Evolutionary conservation across 805 yeast species (phyloP).

Genomic region (Teunomyces stri): DNA sequence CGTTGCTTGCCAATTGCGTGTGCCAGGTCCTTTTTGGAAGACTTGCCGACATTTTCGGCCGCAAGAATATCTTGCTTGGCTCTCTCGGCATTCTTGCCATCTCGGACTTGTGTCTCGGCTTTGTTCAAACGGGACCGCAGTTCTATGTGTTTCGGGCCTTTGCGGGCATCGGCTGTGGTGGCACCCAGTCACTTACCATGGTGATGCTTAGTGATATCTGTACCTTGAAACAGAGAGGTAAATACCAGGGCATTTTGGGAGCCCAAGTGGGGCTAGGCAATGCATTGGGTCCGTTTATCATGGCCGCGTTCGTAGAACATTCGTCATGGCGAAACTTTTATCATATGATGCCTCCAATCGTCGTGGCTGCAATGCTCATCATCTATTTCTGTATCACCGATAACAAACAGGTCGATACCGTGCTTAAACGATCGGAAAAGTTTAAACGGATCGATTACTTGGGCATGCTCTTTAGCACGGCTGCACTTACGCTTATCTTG

Average conservation of each 20-base stretch:
- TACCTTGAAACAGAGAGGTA: constrained; percentile 50
- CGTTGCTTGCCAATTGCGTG: constrained; percentile 65
- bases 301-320: constrained; percentile 19
- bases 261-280: constrained; percentile 22
- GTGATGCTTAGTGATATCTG: constrained; percentile 57
- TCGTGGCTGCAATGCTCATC: constrained; percentile 13
- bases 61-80: constrained; percentile 43
- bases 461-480: constrained; percentile 12
- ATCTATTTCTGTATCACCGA: constrained; percentile 13
- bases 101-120: constrained; percentile 44
- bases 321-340: constrained; percentile 21
- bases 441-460: constrained; percentile 19
- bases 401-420: constrained; percentile 15
- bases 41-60: constrained; percentile 62
- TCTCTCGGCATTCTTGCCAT: constrained; percentile 45
- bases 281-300: constrained; percentile 21
- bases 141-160: constrained; percentile 51
- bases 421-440: constrained; percentile 33
- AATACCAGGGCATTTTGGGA: constrained; percentile 46
- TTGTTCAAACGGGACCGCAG: constrained; percentile 41
- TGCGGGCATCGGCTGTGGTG: constrained; percentile 62
- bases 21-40: constrained; percentile 76
- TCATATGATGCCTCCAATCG: constrained; percentile 18
- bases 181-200: constrained; percentile 48
- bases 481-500: constrained; percentile 11